A percentile compares a stretch with the other conserved stretches of the same genome.
Evolutionary conservation across 495 filamentous ascomycete species (phyloP).

Genomic region (Daldinia grandis): DNA sequence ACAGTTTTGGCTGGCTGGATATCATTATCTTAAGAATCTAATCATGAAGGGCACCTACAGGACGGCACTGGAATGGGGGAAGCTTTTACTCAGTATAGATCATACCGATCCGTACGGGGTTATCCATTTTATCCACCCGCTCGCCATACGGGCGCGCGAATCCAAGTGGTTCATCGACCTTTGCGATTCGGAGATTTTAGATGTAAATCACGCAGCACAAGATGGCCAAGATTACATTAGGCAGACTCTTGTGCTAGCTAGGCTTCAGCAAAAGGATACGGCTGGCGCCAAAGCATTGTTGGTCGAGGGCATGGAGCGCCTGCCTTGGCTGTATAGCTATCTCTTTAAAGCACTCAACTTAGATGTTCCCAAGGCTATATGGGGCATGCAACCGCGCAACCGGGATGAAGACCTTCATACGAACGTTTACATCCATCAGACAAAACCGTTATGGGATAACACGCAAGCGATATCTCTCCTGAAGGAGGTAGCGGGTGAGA

Average conservation of each 20-base stretch:
- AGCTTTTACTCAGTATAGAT: conserved; percentile 79
- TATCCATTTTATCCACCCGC: conserved; percentile 77
- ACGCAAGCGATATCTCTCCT: conserved; percentile 75
- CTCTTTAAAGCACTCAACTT: conserved; percentile 81
- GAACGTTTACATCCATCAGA: conserved; percentile 78
- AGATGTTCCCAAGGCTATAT: conserved; percentile 76
- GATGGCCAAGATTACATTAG: conserved; percentile 65
- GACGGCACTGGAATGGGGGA: conserved; percentile 92
- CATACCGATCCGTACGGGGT: conserved; percentile 87
- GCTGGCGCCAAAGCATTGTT: conserved; percentile 70
- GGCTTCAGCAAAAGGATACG: conserved; percentile 72
- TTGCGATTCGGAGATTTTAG: conserved; percentile 65
- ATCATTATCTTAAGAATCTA: conserved; percentile 84
- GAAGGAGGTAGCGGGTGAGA: conserved; percentile 70
- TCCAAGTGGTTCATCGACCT: conserved; percentile 78
- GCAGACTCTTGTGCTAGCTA: conserved; percentile 77
- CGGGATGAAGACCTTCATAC: conserved; percentile 76
- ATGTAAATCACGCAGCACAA: conserved; percentile 28
- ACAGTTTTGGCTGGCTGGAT: conserved; percentile 90
- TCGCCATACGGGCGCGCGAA: conserved; percentile 81
- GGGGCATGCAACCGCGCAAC: conserved; percentile 76
- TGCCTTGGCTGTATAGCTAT: conserved; percentile 82
- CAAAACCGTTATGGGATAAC: conserved; percentile 92
- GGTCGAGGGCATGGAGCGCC: conserved; percentile 68
- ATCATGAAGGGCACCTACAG: conserved; percentile 91